phyloP scores from a whole-genome alignment of 208 protist genomes.

The Trypanosoma vivax region DNA sequence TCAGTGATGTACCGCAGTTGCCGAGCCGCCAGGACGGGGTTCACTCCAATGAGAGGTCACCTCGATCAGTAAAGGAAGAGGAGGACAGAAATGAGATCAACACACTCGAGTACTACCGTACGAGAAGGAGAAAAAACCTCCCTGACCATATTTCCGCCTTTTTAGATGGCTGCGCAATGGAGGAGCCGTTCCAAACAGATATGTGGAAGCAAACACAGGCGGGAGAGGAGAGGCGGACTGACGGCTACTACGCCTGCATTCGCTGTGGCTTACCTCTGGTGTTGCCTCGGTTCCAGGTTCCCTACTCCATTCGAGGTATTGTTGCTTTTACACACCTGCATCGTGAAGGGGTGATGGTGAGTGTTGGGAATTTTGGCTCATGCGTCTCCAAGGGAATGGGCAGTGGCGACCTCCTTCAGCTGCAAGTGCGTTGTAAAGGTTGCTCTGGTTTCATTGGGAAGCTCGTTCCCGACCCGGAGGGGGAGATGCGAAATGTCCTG shows the following conservation, averaged over 20 bases:
- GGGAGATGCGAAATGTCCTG: slow-evolving; percentile 23
- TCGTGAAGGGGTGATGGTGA: slow-evolving; percentile 30
- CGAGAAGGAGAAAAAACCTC: slow-evolving; percentile 10
- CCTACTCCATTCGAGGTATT: slow-evolving; percentile 32
- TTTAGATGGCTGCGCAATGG: slow-evolving; percentile 44
- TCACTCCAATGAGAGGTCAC: too few species aligned
- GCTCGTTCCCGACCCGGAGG: slow-evolving; percentile 18
- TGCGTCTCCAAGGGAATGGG: not conserved
- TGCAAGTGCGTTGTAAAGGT: slow-evolving; percentile 48
- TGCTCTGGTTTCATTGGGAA: slow-evolving; percentile 65
- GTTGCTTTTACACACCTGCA: slow-evolving; percentile 48
- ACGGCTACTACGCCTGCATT: slow-evolving; percentile 71
- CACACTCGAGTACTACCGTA: not conserved
- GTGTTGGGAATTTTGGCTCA: slow-evolving; percentile 2
- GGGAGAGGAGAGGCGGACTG: slow-evolving; percentile 1
- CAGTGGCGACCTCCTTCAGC: slow-evolving; percentile 11
- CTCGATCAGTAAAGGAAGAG: not conserved
- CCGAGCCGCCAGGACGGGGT: too few species aligned
- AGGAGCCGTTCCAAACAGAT: slow-evolving; percentile 57
- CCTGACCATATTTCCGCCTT: slow-evolving; percentile 23
- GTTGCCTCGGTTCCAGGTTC: slow-evolving; percentile 41
- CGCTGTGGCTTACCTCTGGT: slow-evolving; percentile 61
- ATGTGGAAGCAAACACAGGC: slow-evolving; percentile 52
- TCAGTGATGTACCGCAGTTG: too few species aligned
- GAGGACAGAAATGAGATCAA: not conserved